phyloP scores from a whole-genome alignment of 306 rosid genomes.

The Chamaecrista fasciculata region DNA sequence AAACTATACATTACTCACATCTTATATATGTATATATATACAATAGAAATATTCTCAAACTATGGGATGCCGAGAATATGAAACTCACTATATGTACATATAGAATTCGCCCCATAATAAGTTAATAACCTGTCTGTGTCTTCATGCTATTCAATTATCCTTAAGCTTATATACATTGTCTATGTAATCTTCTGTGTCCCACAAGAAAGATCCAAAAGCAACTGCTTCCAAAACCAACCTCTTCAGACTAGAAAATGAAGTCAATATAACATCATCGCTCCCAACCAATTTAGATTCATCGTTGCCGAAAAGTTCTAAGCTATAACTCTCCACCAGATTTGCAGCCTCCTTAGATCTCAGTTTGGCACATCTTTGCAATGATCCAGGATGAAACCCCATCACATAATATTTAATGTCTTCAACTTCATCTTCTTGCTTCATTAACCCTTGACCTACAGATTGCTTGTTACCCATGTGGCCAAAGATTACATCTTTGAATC shows the following conservation, averaged over 20 bases:
- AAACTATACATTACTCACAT: conserved; percentile 28
- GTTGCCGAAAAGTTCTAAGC: conserved; percentile 64
- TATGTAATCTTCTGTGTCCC: conserved; percentile 92
- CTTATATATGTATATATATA: conserved; percentile 33
- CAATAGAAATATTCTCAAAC: conserved; percentile 31
- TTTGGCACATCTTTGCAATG: conserved; percentile 67
- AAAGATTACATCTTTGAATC: conserved; percentile 41
- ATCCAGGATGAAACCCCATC: conserved; percentile 47
- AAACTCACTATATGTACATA: conserved; percentile 47
- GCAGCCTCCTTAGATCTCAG: conserved; percentile 79
- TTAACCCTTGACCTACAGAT: conserved; percentile 31
- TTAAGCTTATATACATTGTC: conserved; percentile 70
- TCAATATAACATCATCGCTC: conserved; percentile 61
- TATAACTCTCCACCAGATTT: conserved; percentile 65
- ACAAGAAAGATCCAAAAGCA: conserved; percentile 89
- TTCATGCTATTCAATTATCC: conserved; percentile 45
- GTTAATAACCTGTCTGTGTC: too few species aligned
- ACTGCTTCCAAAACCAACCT: conserved; percentile 94
- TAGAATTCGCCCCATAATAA: conserved; percentile 34
- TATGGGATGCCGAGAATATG: conserved; percentile 12
- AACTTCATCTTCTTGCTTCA: conserved; percentile 35
- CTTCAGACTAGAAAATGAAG: conserved; percentile 87
- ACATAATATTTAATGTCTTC: conserved; percentile 50
- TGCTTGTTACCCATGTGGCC: conserved; percentile 30
- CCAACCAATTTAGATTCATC: conserved; percentile 40